phyloP scores from a whole-genome alignment of 2,329 filamentous ascomycete genomes.

The Apiospora kogelbergensis region DNA sequence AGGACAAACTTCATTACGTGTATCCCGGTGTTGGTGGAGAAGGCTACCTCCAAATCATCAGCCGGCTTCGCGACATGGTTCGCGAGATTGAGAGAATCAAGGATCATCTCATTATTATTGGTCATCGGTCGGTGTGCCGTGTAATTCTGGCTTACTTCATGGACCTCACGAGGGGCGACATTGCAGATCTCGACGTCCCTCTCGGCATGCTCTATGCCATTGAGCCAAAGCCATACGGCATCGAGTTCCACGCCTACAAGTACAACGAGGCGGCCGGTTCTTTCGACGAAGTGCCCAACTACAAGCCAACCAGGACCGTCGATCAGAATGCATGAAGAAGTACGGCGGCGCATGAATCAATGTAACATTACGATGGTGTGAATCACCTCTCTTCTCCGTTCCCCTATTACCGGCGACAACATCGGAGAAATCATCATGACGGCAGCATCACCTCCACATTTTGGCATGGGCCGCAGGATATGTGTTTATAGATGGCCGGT shows the following conservation, averaged over 20 bases:
- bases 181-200: conserved; percentile 91
- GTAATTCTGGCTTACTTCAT: conserved; percentile 97
- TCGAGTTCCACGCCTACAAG: conserved; percentile 93
- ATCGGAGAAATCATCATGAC: not conserved
- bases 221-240: conserved; percentile 96
- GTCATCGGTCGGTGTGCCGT: conserved; percentile 87
- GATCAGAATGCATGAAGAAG: conserved; percentile 35
- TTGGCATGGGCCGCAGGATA: not conserved
- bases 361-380: not conserved
- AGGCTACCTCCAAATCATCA: conserved; percentile 95
- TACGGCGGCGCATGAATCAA: not conserved
- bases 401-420: not conserved
- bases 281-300: conserved; percentile 86
- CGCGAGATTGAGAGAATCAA: conserved; percentile 96
- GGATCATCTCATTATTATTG: conserved; percentile 89
- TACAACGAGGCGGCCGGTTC: conserved; percentile 77
- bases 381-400: not conserved
- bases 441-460: not conserved
- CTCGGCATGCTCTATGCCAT: conserved; percentile 92
- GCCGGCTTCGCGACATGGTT: conserved; percentile 90
- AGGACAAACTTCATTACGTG: conserved; percentile 92
- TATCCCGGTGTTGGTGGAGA: conserved; percentile 96
- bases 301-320: conserved; percentile 66
- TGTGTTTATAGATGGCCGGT: not conserved
- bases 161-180: conserved; percentile 84